A percentile compares a stretch with the other conserved stretches of the same genome.
Evolutionary conservation across 805 yeast species (phyloP).

Genomic region (Saccharomycopsis fermentans): DNA sequence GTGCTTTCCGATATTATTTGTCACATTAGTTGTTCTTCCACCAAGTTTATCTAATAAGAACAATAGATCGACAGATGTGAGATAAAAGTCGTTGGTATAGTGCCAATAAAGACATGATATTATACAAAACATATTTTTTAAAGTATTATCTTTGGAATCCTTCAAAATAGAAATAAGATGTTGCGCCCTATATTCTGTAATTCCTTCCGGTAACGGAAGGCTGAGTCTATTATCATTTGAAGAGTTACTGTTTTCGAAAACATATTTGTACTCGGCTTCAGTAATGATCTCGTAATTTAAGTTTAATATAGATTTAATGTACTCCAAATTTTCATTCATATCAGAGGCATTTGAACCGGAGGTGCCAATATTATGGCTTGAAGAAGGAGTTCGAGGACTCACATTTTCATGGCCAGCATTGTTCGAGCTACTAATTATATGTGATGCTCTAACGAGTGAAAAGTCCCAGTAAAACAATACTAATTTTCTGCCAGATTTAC

Average conservation of each 20-base stretch:
- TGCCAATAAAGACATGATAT: constrained; percentile 49
- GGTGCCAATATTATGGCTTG: background rate
- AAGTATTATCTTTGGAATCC: constrained; percentile 26
- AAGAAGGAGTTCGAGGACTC: background rate
- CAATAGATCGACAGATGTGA: constrained; percentile 52
- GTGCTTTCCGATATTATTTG: constrained; percentile 5
- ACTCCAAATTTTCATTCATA: constrained; percentile 13
- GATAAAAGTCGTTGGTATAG: constrained; percentile 34
- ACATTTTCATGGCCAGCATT: constrained; percentile 15
- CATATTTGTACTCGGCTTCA: constrained; percentile 18
- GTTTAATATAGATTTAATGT: constrained; percentile 12
- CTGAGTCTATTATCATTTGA: background rate
- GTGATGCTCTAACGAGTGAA: constrained; percentile 20
- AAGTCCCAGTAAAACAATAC: constrained; percentile 33
- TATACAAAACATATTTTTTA: constrained; percentile 28
- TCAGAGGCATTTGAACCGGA: background rate
- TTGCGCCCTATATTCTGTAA: background rate
- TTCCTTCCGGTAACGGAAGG: background rate
- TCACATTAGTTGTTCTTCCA: constrained; percentile 15
- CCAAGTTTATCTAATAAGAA: constrained; percentile 35
- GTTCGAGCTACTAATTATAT: constrained; percentile 19
- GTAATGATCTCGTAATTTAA: constrained; percentile 13
- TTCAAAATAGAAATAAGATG: constrained; percentile 26
- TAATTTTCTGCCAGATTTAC: constrained; percentile 31
- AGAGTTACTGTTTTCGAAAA: constrained; percentile 24